These are phyloP conservation scores for Penicillium concentricum DNA, from an alignment of 2,329 filamentous ascomycete species.

Conservation along the genomic window DNA sequence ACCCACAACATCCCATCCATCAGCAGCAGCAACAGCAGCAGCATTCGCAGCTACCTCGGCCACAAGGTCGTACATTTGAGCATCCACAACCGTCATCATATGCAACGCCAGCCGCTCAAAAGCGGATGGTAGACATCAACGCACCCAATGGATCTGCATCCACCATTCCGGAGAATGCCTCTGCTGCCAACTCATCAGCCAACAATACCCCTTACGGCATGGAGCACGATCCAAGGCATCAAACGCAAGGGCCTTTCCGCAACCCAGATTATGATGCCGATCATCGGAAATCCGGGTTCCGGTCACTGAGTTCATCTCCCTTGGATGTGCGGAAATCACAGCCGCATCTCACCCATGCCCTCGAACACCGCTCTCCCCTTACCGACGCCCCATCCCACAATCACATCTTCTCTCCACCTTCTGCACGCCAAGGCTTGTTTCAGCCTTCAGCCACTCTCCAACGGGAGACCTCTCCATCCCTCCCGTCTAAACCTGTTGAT, in stretches of 20 bases:
- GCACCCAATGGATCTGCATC: constrained; percentile 48
- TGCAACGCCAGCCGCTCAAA: constrained; percentile 46
- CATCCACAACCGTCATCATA: constrained; percentile 37
- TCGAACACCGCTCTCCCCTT: constrained; percentile 30
- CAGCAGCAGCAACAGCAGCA: constrained; percentile 52
- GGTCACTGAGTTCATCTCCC: constrained; percentile 40
- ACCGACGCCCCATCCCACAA: constrained; percentile 23
- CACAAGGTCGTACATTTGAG: constrained; percentile 34
- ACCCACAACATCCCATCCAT: constrained; percentile 76
- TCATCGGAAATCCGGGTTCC: constrained; percentile 33
- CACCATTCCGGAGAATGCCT: constrained; percentile 46
- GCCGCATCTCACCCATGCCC: constrained; percentile 23
- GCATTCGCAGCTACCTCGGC: constrained; percentile 40
- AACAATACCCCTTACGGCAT: constrained; percentile 45
- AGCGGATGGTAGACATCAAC: constrained; percentile 43
- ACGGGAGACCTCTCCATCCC: constrained; percentile 32
- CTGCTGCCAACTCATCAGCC: constrained; percentile 43
- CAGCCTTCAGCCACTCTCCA: constrained; percentile 28
- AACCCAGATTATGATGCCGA: constrained; percentile 37
- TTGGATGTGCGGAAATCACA: constrained; percentile 41
- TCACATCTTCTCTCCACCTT: constrained; percentile 34
- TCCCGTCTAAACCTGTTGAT: constrained; percentile 32
- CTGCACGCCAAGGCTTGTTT: constrained; percentile 37
- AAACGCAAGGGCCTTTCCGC: constrained; percentile 24
- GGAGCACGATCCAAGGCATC: constrained; percentile 34